Conservation (phyloP, 148 eudicot species). For the Agrostemma githago region DNA sequence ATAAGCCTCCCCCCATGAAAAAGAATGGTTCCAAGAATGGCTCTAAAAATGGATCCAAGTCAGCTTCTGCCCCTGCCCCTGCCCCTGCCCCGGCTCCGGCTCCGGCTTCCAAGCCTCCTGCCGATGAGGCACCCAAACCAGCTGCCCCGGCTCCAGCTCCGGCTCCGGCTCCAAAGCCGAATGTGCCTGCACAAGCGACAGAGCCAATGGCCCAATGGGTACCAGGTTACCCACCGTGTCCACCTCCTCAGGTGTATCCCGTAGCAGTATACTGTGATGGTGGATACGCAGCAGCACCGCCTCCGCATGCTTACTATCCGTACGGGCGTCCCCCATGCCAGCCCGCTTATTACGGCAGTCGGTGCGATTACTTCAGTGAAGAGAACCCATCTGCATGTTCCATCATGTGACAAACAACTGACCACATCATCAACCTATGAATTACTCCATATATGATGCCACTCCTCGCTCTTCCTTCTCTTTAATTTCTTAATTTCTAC, state of each 20-base stretch:
- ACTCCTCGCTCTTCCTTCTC: background rate
- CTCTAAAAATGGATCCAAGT: slow-evolving; percentile 7
- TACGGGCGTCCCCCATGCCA: slow-evolving; percentile 23
- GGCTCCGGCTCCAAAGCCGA: slow-evolving; percentile 12
- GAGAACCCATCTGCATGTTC: slow-evolving; percentile 38
- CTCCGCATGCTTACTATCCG: slow-evolving; percentile 17
- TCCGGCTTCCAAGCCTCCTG: background rate
- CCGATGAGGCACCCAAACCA: slow-evolving; percentile 9
- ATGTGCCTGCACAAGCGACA: slow-evolving; percentile 8
- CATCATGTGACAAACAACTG: slow-evolving; percentile 30
- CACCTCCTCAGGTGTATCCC: slow-evolving; percentile 19
- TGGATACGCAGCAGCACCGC: slow-evolving; percentile 15
- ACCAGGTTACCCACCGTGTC: slow-evolving; percentile 26
- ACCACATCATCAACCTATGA: background rate
- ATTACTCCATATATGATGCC: background rate
- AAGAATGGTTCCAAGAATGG: slow-evolving; percentile 28
- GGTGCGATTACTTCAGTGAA: slow-evolving; percentile 35
- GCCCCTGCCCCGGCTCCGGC: slow-evolving; percentile 3
- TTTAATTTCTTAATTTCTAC: too few relatives aligned
- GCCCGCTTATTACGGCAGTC: slow-evolving; percentile 15
- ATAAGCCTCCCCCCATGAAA: slow-evolving; percentile 2
- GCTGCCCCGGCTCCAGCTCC: slow-evolving; percentile 17
- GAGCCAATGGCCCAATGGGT: slow-evolving; percentile 27
- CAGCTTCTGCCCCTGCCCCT: slow-evolving; percentile 7
- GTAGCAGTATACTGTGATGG: slow-evolving; percentile 15